phyloP scores from a whole-genome alignment of 225 moss, liverwort and hornwort genomes.

The Marchantia polymorpha region DNA sequence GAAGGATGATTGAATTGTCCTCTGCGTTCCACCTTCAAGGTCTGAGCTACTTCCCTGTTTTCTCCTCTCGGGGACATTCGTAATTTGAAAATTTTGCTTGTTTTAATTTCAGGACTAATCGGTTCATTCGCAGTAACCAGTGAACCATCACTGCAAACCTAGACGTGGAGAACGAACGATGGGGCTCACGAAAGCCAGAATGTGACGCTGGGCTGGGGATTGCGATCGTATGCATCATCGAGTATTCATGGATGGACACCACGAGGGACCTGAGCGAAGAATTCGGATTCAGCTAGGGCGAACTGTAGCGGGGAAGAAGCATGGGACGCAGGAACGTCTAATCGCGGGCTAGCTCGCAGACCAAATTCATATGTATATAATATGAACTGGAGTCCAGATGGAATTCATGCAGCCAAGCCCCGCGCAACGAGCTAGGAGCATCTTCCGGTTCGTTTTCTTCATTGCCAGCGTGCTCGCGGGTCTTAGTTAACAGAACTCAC shows the following conservation, averaged over 20 bases:
- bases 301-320: background rate
- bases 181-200: no score
- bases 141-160: no score
- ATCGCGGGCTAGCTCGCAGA: background rate
- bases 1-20: no score
- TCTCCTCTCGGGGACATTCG: no score
- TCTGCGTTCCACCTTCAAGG: no score
- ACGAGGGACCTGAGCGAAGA: background rate
- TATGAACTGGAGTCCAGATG: no score
- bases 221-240: background rate
- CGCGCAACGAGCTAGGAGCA: background rate
- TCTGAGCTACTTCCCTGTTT: no score
- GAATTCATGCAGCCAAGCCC: background rate
- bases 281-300: background rate
- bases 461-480: background rate
- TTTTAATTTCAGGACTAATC: no score
- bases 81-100: no score
- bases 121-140: no score
- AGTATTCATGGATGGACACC: background rate
- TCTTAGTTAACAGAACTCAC: background rate
- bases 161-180: no score
- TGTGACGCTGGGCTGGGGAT: no score
- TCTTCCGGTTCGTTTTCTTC: background rate
- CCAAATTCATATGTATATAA: background rate
- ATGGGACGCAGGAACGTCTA: background rate